Conservation (phyloP, 2,329 filamentous ascomycete genomes). For the Chaetomium sp. region DNA sequence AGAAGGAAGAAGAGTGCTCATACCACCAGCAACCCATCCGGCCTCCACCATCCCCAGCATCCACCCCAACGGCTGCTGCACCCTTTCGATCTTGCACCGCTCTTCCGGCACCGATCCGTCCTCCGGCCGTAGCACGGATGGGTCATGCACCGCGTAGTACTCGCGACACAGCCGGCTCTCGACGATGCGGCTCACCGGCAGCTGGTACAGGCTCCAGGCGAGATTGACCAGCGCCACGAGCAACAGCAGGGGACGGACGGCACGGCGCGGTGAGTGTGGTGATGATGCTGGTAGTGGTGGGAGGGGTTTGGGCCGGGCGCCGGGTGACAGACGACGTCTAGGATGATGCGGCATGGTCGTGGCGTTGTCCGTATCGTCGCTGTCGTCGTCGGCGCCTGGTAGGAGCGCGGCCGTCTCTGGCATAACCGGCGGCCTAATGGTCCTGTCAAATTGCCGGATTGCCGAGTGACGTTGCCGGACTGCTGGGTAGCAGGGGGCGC, state of each 20-base stretch:
- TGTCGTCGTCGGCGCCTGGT: too few relatives aligned
- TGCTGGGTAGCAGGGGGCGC: too few relatives aligned
- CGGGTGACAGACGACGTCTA: not conserved
- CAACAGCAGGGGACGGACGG: conserved; percentile 28
- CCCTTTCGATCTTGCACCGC: conserved; percentile 46
- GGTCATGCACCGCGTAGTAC: conserved; percentile 40
- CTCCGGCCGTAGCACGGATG: conserved; percentile 26
- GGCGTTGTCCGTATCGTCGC: too few relatives aligned
- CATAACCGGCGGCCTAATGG: too few relatives aligned
- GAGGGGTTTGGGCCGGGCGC: not conserved
- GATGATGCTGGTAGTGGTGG: not conserved
- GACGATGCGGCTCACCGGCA: conserved; percentile 41
- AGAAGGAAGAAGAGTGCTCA: not conserved
- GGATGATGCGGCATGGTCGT: not conserved
- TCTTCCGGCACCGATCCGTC: conserved; percentile 41
- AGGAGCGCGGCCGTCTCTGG: too few relatives aligned
- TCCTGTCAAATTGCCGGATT: too few relatives aligned
- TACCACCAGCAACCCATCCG: conserved; percentile 39
- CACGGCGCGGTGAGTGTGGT: not conserved
- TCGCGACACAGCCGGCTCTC: conserved; percentile 44
- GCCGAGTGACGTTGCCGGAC: too few relatives aligned
- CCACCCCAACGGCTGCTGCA: conserved; percentile 46
- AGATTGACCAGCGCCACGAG: conserved; percentile 42
- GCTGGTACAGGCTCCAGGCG: conserved; percentile 41
- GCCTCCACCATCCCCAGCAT: conserved; percentile 46